A percentile compares a stretch with the other conserved stretches of the same genome.
Conservation (phyloP, 345 rosid genomes). For the Brassica juncea region DNA sequence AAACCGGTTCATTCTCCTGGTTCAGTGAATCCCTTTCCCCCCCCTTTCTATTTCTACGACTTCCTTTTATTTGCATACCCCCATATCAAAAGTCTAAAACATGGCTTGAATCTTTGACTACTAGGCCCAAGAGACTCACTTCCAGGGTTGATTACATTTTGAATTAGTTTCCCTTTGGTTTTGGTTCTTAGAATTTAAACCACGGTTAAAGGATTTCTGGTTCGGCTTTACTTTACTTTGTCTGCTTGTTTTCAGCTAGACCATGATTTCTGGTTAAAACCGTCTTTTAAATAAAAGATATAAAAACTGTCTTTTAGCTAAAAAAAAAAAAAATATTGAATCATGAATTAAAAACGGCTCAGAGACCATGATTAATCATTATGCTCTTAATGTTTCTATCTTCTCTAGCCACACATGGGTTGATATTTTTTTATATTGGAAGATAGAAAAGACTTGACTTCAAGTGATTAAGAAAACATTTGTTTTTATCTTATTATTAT, state of each 20-base stretch:
- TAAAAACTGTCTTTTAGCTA: too few relatives aligned
- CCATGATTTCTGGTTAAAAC: too few relatives aligned
- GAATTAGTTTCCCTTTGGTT: not conserved
- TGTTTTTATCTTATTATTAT: not conserved
- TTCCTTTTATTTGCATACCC: not conserved
- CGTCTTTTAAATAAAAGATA: too few relatives aligned
- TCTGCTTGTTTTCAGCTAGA: not conserved
- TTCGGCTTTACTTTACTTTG: not conserved
- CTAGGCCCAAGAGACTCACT: not conserved
- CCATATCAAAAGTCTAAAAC: not conserved
- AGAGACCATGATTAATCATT: too few relatives aligned
- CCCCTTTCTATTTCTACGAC: not conserved
- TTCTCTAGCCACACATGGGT: not conserved
- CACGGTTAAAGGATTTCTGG: not conserved
- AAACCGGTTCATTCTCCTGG: not conserved
- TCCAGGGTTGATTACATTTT: not conserved
- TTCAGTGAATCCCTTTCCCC: not conserved
- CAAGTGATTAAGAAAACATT: not conserved
- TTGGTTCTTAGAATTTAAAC: not conserved
- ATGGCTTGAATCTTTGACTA: not conserved
- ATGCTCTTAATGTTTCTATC: not conserved
- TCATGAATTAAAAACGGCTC: too few relatives aligned
- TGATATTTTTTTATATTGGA: not conserved
- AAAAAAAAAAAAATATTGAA: too few relatives aligned
- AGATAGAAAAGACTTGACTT: not conserved